These are phyloP conservation scores for Eucalyptus fibrosa DNA, from an alignment of 345 rosid species.

Conservation along the genomic window DNA sequence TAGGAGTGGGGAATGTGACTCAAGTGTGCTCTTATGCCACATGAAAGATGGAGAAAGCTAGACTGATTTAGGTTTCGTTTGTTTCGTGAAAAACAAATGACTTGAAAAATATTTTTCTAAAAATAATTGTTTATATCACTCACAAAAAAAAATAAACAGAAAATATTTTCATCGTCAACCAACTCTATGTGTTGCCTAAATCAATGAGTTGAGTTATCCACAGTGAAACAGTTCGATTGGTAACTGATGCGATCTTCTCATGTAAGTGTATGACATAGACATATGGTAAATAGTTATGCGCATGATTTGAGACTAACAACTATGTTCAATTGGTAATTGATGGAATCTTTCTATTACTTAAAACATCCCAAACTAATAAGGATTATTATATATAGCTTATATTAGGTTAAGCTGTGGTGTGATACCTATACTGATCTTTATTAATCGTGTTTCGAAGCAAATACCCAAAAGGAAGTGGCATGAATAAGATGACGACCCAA, in stretches of 20 bases:
- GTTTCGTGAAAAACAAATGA: neutral
- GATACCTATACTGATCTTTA: neutral
- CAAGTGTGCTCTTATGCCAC: neutral
- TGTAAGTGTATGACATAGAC: neutral
- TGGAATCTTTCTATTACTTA: neutral
- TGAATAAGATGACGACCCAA: neutral
- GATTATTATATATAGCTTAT: neutral
- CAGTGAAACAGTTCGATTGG: neutral
- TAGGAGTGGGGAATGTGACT: neutral
- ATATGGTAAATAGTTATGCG: neutral
- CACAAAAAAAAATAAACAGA: neutral
- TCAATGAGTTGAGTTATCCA: neutral
- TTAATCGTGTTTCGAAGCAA: neutral
- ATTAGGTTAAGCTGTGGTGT: neutral
- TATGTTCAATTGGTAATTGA: neutral
- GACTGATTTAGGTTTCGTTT: neutral
- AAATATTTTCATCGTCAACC: neutral
- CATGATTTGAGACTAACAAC: neutral
- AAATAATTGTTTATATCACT: neutral
- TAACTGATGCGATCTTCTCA: neutral
- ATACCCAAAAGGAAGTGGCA: neutral
- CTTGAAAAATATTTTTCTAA: neutral
- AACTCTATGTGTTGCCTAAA: neutral
- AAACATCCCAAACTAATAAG: neutral
- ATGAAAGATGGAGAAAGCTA: neutral